Evolutionary conservation across 352 stramenopile species (phyloP), one percentile per base, ranked within the genome.

Genomic region (Globisporangium splendens): DNA sequence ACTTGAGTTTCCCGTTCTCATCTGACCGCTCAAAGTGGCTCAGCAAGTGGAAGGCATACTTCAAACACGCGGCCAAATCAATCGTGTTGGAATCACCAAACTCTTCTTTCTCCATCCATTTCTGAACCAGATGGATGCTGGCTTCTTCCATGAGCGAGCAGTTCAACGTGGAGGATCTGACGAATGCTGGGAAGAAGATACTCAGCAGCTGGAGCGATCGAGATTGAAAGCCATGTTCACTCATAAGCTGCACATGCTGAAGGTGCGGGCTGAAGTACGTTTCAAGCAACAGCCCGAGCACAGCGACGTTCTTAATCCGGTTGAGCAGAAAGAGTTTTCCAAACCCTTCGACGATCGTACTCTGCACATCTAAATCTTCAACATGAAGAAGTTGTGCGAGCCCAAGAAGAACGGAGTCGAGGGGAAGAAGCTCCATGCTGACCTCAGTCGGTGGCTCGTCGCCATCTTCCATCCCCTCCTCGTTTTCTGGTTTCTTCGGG

Each of bases 341-440:
- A 44, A 93, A 93, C 10, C 83, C 80, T 63, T 90, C 76, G 10
- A 93, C 81, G 38, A 93, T 79, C 8, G 79, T 85, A 42, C 74
- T 81, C 63, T 93, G 83, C 15, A 88, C 72, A 14, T 89, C 77
- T 31, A 90, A 59, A 47, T 91, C 81, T 20, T 91, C 71, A 13
- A 83, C 68, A 28, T 65, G 62, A 21, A 82, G 56, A 7, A 88
- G 59, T 28, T 84, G 69, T 1, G 75, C 81, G 13, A 91, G 64
- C 8, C 74, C 77, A 56, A 88, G 66, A 41, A 86, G 77, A 10
- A 90, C 76, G 1, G 67, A 77, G 50, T 89, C 77, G 4, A 91
- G 58, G 55, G 86, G 67, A 22, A 87, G 55, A 39, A 73, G 65
- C 48, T 88, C 72, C 1, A 56, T 22, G 20, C 20, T 53, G n/a